Conservation (phyloP, 139 green algal genomes). For the Deuterostichococcus epilithicus region DNA sequence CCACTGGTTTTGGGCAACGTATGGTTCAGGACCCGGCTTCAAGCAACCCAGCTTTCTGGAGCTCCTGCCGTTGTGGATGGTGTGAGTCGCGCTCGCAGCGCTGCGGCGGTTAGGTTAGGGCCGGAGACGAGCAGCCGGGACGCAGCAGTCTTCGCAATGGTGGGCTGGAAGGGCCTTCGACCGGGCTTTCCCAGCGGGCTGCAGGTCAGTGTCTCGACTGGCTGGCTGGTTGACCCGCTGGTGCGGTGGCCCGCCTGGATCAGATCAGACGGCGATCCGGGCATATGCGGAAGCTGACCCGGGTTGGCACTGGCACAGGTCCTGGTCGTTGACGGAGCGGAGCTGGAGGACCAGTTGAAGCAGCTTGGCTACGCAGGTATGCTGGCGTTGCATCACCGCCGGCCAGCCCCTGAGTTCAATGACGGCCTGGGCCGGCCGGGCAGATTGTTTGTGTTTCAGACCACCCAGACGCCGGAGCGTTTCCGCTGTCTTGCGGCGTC, state of each 20-base stretch:
- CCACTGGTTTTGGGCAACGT: too few relatives aligned
- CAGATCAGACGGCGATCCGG: not conserved
- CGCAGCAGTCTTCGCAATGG: too few relatives aligned
- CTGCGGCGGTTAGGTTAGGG: too few relatives aligned
- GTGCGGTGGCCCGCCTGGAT: too few relatives aligned
- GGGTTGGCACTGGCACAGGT: slow-evolving; percentile 6
- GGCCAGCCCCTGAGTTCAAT: not conserved
- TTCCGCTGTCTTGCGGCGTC: too few relatives aligned
- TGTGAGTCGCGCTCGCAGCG: too few relatives aligned
- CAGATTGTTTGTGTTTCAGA: not conserved
- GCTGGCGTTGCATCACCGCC: not conserved
- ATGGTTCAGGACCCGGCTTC: too few relatives aligned
- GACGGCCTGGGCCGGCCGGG: not conserved
- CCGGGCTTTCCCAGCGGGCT: slow-evolving; percentile 14
- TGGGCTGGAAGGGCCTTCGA: not conserved
- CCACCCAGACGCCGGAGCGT: too few relatives aligned
- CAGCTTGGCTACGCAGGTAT: slow-evolving; percentile 21
- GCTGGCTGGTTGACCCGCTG: not conserved
- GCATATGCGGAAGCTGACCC: not conserved
- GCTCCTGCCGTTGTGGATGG: too few relatives aligned
- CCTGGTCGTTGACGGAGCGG: slow-evolving; percentile 11
- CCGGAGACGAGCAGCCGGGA: too few relatives aligned
- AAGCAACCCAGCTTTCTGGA: too few relatives aligned
- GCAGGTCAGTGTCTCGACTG: slow-evolving; percentile 4
- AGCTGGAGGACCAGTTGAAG: slow-evolving; percentile 12